These are phyloP conservation scores for Tricholoma matsutake DNA, from an alignment of 768 basidiomycete species.

Conservation along the genomic window DNA sequence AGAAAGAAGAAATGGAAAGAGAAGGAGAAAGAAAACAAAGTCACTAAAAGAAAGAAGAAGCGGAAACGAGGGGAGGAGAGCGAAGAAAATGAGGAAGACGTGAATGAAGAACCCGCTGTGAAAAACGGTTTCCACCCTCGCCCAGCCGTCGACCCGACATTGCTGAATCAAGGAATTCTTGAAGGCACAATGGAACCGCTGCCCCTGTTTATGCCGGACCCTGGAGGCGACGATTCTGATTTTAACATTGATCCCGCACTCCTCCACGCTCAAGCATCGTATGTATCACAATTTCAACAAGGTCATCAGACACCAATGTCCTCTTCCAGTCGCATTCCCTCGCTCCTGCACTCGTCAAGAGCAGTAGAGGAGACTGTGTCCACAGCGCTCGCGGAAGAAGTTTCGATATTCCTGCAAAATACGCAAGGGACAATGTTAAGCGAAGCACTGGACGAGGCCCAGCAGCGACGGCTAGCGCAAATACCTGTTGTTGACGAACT, in stretches of 20 bases:
- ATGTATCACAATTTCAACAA: constrained; percentile 3
- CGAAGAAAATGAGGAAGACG: constrained; percentile 33
- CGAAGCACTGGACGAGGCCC: constrained; percentile 64
- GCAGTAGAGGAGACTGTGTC: constrained; percentile 60
- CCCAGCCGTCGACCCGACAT: constrained; percentile 48
- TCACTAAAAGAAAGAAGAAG: constrained; percentile 34
- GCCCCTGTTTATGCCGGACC: constrained; percentile 44
- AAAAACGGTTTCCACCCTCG: constrained; percentile 15
- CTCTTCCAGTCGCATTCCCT: constrained; percentile 5
- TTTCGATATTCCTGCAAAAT: constrained; percentile 61
- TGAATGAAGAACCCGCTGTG: not conserved
- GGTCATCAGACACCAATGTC: constrained; percentile 4
- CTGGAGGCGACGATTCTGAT: constrained; percentile 37
- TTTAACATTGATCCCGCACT: constrained; percentile 59
- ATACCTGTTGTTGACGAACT: constrained; percentile 58
- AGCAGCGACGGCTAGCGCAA: constrained; percentile 56
- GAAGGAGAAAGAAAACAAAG: constrained; percentile 33
- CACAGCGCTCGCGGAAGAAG: constrained; percentile 64
- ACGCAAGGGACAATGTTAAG: constrained; percentile 56
- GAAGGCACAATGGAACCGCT: constrained; percentile 45
- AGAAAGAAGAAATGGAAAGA: constrained; percentile 25
- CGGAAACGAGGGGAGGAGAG: constrained; percentile 37
- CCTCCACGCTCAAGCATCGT: constrained; percentile 16
- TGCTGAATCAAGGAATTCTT: constrained; percentile 69
- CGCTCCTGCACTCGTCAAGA: constrained; percentile 27